Conservation (phyloP, 441 rosid genomes). For the Oxalis stricta region DNA sequence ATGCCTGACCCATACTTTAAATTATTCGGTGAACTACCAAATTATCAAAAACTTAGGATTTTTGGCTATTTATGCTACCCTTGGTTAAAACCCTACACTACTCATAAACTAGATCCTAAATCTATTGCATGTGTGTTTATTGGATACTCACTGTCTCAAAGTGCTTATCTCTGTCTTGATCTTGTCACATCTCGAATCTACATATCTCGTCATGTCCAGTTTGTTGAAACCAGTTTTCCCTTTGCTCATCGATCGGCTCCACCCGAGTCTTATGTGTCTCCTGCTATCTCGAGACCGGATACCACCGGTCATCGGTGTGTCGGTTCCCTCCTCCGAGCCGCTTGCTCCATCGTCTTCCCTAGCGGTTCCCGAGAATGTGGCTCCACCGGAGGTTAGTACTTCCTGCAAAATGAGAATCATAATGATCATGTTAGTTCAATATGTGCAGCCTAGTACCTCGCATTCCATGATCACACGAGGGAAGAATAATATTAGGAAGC, state of each 20-base stretch:
- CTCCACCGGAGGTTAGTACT: too few relatives aligned
- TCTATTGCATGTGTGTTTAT: not conserved
- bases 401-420: too few relatives aligned
- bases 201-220: not conserved
- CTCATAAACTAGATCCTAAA: not conserved
- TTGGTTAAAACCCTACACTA: not conserved
- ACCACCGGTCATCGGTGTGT: not conserved
- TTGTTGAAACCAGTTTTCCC: not conserved
- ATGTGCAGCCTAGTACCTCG: too few relatives aligned
- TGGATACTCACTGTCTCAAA: not conserved
- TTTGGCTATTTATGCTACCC: not conserved
- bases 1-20: fast-evolving
- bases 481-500: not conserved
- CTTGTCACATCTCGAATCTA: not conserved
- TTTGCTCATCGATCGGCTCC: not conserved
- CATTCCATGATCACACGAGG: too few relatives aligned
- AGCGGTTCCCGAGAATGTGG: too few relatives aligned
- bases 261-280: too few relatives aligned
- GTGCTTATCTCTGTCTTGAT: not conserved
- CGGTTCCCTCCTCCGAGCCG: too few relatives aligned
- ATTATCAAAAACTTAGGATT: not conserved
- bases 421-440: too few relatives aligned
- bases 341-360: too few relatives aligned
- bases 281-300: not conserved
- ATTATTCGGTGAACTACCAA: not conserved